phyloP scores from a whole-genome alignment of 139 green algal species.

The Zygnema cylindricum region DNA sequence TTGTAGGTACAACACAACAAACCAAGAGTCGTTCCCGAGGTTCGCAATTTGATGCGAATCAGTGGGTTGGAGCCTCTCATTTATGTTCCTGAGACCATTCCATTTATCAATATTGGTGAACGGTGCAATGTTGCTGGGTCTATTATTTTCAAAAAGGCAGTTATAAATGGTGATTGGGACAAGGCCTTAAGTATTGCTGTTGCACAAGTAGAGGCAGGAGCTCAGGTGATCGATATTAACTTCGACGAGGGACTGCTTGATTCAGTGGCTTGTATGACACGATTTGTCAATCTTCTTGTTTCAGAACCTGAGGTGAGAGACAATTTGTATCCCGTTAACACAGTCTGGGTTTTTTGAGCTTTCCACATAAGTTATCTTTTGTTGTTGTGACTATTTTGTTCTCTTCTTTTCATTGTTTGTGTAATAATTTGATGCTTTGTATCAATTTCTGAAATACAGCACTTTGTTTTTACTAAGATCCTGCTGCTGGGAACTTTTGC shows the following conservation, averaged over 20 bases:
- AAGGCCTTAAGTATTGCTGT: slow-evolving; percentile 90
- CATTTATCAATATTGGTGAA: slow-evolving; percentile 95
- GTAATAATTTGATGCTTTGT: neutral
- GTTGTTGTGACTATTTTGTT: neutral
- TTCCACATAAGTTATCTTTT: neutral
- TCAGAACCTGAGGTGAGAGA: slow-evolving; percentile 85
- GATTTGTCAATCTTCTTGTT: slow-evolving; percentile 95
- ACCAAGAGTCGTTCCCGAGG: slow-evolving; percentile 69
- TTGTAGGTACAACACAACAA: slow-evolving; percentile 35
- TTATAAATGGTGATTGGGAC: slow-evolving; percentile 93
- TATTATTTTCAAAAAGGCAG: slow-evolving; percentile 96
- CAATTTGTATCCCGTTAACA: neutral
- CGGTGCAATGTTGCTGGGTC: slow-evolving; percentile 97
- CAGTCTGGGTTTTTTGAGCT: neutral
- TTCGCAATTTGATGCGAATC: slow-evolving; percentile 85
- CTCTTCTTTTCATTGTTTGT: neutral
- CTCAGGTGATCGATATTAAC: slow-evolving; percentile 96
- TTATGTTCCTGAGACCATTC: slow-evolving; percentile 81
- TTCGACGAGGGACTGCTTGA: slow-evolving; percentile 98
- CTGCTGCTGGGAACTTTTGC: neutral
- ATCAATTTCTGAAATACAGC: neutral
- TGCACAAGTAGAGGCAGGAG: slow-evolving; percentile 78
- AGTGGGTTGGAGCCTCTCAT: slow-evolving; percentile 93
- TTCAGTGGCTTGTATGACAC: slow-evolving; percentile 91
- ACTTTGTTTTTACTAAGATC: neutral